A percentile compares a stretch with the other conserved stretches of the same genome.
These are phyloP conservation scores for Fusarium sp. DNA, from an alignment of 2,329 filamentous ascomycete species.

Conservation along the genomic window DNA sequence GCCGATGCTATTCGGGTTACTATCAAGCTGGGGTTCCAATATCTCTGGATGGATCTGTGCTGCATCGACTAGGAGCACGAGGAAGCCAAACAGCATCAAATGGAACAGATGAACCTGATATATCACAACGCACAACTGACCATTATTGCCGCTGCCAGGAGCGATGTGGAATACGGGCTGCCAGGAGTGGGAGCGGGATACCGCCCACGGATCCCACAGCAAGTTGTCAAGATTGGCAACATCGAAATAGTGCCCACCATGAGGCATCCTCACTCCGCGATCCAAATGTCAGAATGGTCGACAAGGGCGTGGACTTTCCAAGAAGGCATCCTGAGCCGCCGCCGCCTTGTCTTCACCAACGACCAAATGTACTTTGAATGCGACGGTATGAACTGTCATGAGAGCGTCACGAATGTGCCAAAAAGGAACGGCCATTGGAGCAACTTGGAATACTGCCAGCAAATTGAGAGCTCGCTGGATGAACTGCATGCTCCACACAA, in stretches of 20 bases:
- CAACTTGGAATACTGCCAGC: neutral
- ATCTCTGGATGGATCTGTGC: neutral
- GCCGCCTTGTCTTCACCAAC: neutral
- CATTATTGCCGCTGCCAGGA: neutral
- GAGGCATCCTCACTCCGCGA: neutral
- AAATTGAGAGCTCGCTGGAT: neutral
- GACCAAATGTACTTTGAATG: conserved; percentile 1
- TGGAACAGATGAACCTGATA: neutral
- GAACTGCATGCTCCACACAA: neutral
- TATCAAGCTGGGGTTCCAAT: neutral
- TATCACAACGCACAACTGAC: neutral
- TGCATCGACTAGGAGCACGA: neutral
- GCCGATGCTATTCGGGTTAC: neutral
- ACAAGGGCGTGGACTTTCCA: neutral
- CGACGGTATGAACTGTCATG: neutral
- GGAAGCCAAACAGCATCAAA: neutral
- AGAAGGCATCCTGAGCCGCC: neutral
- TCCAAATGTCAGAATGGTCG: neutral
- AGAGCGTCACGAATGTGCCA: neutral
- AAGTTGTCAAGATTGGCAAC: neutral
- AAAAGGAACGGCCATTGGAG: neutral
- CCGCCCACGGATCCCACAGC: neutral
- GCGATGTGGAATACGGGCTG: neutral
- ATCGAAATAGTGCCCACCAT: neutral
- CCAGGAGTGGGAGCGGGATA: neutral